Percentiles rank a stretch among this genome's conserved stretches.
These are phyloP conservation scores for Penicillium maclennaniae DNA, from an alignment of 495 filamentous ascomycete genomes.

Conservation along the genomic window DNA sequence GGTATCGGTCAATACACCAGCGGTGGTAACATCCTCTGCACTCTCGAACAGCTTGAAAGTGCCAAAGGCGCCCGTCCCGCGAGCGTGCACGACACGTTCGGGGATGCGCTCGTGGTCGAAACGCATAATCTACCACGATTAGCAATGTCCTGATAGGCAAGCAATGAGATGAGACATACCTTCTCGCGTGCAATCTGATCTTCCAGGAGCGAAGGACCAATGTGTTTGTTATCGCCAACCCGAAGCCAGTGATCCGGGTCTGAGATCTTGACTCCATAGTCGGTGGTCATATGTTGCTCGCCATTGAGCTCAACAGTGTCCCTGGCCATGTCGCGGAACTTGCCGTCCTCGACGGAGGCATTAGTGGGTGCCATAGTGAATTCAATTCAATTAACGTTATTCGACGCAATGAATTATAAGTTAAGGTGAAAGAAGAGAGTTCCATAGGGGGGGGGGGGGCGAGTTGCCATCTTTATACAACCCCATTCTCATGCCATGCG, in stretches of 20 bases:
- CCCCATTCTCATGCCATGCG: not conserved
- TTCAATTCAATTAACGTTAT: not conserved
- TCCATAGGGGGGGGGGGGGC: no score
- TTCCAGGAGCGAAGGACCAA: slow-evolving; percentile 75
- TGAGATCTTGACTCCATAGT: slow-evolving; percentile 71
- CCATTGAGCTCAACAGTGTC: slow-evolving; percentile 34
- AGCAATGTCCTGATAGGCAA: not conserved
- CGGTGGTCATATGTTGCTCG: slow-evolving; percentile 60
- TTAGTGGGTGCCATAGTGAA: not conserved
- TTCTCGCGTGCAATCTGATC: slow-evolving; percentile 77
- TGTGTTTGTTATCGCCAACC: slow-evolving; percentile 53
- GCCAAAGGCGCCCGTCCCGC: slow-evolving; percentile 79
- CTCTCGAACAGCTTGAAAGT: slow-evolving; percentile 73
- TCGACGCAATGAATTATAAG: not conserved
- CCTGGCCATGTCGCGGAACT: slow-evolving; percentile 29
- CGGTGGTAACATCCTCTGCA: slow-evolving; percentile 63
- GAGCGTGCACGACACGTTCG: slow-evolving; percentile 85
- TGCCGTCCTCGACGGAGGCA: slow-evolving; percentile 14
- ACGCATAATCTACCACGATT: slow-evolving; percentile 57
- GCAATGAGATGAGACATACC: slow-evolving; percentile 36
- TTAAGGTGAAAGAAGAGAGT: no score
- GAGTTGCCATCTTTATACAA: not conserved
- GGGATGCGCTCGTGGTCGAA: slow-evolving; percentile 90
- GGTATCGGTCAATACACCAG: slow-evolving; percentile 75
- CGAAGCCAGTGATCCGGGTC: slow-evolving; percentile 79